Base-by-base conservation (phyloP, 305 asterid species). In the Rubia peregrina region DNA sequence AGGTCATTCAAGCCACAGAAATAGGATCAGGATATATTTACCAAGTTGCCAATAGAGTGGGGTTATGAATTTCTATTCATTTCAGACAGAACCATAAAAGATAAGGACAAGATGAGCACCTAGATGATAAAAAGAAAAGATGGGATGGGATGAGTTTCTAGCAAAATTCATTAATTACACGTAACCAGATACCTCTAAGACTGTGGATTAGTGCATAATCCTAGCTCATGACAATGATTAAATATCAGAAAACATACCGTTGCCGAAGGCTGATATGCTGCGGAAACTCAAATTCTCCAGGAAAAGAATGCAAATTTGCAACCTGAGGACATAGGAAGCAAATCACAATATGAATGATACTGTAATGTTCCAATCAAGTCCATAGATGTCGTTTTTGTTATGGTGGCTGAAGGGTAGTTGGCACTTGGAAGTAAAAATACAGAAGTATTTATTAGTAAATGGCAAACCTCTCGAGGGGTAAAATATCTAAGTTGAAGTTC, bases 251-350 rank as follows among this genome's bases (percentile, higher is more conserved):
- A 38, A 80, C 83, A 11, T 83, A 93, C 98, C 97, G 67, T 74
- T 93, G 98, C 38, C 96, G 90, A 63, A 89, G 95, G 87, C 92
- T 83, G 56, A 88, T 81, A 79, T 93, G 88, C 38, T 70, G 76
- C 14, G 95, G 98, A 78, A 93, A 93, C 73, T 79, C 81, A 82
- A 89, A 93, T 74, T 80, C 85, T 73, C 77, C 82, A 1, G 97
- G 98, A 76, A 90, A 90, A 67, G 96, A 90, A 76, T 90, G 98
- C 41, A 90, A 82, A 76, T 88, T 93, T 65, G 98, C 97, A 51
- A 90, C 98, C 98, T 92, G 69, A 61, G 63, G 59, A 69, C 16
- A 24, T 10, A 51, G 63, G 41, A 21, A 36, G 49, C 38, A 21
- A 51, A 36, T 56, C 49, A 67, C n/a, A 62, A 66, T 67, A 14